Evolutionary conservation across 768 basidiomycete genomes (phyloP), one percentile per base, ranked within the genome.

Genomic region (Tylopilus sp.): DNA sequence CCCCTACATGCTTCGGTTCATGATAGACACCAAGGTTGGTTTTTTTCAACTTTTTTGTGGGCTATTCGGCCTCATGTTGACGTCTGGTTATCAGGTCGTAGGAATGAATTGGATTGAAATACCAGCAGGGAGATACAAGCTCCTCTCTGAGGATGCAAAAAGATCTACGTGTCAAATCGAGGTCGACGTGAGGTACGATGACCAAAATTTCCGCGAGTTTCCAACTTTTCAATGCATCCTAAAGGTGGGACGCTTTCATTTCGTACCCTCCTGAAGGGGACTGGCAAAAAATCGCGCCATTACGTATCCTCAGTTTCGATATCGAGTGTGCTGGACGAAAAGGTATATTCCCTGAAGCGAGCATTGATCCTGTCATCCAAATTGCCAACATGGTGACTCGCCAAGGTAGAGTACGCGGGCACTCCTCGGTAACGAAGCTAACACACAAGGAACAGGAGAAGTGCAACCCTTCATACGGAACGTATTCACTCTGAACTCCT

Each of bases 51-150:
- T 31, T 7, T 26, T 21, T 18, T 21, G 12, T 6, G 43, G 7
- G 13, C n/a, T 40, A 20, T 23, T 10, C 3, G 47, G 23, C 46
- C 40, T 10, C 4, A 6, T 38, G 39, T 59, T 30, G 52, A 43
- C 3, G 18, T 52, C 28, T 47, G 21, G 2, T 56, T 22, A 1
- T 33, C 39, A 94, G 91, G 85, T 99, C 26, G 86, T 95, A 44
- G 97, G 97, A 9, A 98, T 99, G 97, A 98, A 98, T 65, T 99
- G 97, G 95, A 87, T 99, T 47, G 93, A 98, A 70, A 74, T 97
- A 9, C 88, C 88, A 5, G 83, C 87, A 4, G 90, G 90, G 3
- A 82, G 83, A 58, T 99, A 97, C 63, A 74, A 75, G 12, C 64
- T 95, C 18, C 51, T 84, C n/a, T 64, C 78, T 2, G 75, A 70